These are phyloP conservation scores for Lachnellula willkommii DNA, from an alignment of 2,329 filamentous ascomycete genomes.

Conservation along the genomic window DNA sequence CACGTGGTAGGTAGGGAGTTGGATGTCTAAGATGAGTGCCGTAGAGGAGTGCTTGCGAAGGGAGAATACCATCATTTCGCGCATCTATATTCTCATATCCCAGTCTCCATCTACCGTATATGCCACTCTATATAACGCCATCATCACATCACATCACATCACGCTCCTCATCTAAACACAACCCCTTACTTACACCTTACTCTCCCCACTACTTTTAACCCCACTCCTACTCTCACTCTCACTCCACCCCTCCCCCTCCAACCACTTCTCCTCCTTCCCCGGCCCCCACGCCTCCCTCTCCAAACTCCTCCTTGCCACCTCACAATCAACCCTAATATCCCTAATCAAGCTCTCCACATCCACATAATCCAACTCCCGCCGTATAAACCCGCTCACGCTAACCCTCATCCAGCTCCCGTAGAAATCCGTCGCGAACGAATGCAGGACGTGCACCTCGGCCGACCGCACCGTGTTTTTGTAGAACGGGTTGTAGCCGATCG, in stretches of 20 bases:
- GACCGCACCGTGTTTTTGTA: constrained; percentile 86
- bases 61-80: background rate
- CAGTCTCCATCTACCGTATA: background rate
- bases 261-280: constrained; percentile 16
- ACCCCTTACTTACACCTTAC: background rate
- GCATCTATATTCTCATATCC: background rate
- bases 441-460: constrained; percentile 86
- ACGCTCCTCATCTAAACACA: background rate
- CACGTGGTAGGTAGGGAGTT: background rate
- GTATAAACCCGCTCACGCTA: constrained; percentile 78
- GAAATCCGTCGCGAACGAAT: constrained; percentile 72
- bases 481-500: constrained; percentile 94
- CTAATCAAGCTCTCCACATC: constrained; percentile 75
- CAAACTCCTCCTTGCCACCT: constrained; percentile 72
- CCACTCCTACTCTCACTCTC: background rate
- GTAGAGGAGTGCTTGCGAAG: background rate
- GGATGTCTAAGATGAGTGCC: background rate
- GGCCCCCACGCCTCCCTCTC: constrained; percentile 54
- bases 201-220: background rate
- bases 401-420: constrained; percentile 78
- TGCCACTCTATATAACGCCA: background rate
- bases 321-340: constrained; percentile 85
- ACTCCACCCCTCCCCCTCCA: constrained; percentile 12
- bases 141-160: background rate
- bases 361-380: constrained; percentile 84